These are phyloP conservation scores for Sophora flavescens DNA, from an alignment of 306 rosid species.

Conservation along the genomic window DNA sequence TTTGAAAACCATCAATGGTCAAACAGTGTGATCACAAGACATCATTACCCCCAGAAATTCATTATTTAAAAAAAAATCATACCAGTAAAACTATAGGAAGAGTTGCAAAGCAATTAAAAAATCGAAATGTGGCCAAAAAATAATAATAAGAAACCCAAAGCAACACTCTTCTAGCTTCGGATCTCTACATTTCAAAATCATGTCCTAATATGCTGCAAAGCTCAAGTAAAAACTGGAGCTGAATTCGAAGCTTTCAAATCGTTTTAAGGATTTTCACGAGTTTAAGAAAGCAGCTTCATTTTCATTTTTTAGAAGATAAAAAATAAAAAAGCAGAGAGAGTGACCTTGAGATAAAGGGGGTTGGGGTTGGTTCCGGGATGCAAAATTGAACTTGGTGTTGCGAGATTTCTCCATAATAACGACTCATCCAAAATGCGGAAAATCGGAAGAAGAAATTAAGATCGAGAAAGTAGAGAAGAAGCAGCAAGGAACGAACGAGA, in stretches of 20 bases:
- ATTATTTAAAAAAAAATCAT: conserved; percentile 46
- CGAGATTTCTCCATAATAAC: conserved; percentile 65
- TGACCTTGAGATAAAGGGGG: conserved; percentile 59
- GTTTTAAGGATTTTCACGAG: neutral
- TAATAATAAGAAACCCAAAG: neutral
- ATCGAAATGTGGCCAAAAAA: conserved; percentile 13
- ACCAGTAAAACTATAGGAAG: conserved; percentile 48
- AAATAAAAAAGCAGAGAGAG: neutral
- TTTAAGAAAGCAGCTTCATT: conserved; percentile 11
- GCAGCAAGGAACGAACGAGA: neutral
- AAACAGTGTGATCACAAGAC: conserved; percentile 50
- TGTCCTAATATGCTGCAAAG: neutral
- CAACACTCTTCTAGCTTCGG: neutral
- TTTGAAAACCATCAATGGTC: conserved; percentile 32
- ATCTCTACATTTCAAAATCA: conserved; percentile 9
- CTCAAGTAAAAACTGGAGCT: conserved; percentile 10
- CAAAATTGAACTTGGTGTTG: conserved; percentile 53
- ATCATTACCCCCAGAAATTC: conserved; percentile 47
- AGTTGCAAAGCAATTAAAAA: conserved; percentile 40
- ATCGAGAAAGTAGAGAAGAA: conserved; percentile 28
- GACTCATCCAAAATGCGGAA: conserved; percentile 54
- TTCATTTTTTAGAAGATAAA: neutral
- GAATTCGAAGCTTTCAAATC: neutral
- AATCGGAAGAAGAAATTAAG: conserved; percentile 33
- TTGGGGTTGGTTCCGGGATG: conserved; percentile 46